Evolutionary conservation across 179 eudicot species (phyloP).

Genomic region (Heliamphora pulchella): DNA sequence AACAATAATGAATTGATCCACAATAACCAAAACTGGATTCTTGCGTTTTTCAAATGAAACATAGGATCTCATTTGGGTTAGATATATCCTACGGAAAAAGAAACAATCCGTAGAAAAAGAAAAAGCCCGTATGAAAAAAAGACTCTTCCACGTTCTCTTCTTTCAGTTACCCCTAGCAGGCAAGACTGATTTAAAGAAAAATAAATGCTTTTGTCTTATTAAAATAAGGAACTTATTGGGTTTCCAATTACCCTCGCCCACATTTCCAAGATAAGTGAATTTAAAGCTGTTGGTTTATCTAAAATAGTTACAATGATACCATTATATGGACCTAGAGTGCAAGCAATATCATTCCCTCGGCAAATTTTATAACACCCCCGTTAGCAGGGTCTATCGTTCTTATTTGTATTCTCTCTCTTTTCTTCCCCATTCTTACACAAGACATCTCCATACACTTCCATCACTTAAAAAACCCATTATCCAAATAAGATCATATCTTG

Average conservation of each 20-base stretch:
- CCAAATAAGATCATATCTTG: too few species aligned
- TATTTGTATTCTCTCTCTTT: neutral
- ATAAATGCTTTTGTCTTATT: neutral
- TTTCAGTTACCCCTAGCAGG: too few species aligned
- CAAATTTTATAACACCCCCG: neutral
- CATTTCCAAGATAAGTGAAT: neutral
- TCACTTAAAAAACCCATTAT: too few species aligned
- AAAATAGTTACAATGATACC: neutral
- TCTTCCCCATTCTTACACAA: too few species aligned
- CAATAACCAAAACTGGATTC: neutral
- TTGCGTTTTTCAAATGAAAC: too few species aligned
- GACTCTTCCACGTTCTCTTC: too few species aligned
- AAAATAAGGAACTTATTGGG: neutral
- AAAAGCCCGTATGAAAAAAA: too few species aligned
- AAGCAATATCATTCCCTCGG: neutral
- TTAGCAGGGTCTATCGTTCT: constrained; percentile 1
- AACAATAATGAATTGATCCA: neutral
- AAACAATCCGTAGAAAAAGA: neutral
- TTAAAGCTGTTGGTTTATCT: neutral
- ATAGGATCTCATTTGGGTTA: neutral
- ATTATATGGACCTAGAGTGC: constrained; percentile 3
- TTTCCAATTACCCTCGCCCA: neutral
- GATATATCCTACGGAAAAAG: neutral
- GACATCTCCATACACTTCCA: too few species aligned
- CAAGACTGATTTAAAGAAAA: too few species aligned